phyloP scores from a whole-genome alignment of 2,329 filamentous ascomycete species.

The Paecilomyces variotii region DNA sequence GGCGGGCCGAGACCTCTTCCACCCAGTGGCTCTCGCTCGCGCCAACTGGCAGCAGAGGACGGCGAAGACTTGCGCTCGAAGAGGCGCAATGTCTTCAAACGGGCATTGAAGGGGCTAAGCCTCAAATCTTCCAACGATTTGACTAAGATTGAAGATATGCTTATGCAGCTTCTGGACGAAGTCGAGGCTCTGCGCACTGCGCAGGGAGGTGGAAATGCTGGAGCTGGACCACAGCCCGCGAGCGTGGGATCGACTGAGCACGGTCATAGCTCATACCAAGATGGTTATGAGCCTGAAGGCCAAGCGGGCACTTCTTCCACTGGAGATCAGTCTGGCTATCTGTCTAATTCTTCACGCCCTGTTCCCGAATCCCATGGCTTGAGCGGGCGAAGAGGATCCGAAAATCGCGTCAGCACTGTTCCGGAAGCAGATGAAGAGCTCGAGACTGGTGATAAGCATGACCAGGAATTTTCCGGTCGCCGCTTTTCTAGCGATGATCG shows the following conservation, averaged over 20 bases:
- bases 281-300: slow-evolving; percentile 78
- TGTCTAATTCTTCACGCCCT: slow-evolving; percentile 49
- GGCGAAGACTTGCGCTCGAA: slow-evolving; percentile 59
- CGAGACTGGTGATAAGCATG: slow-evolving; percentile 45
- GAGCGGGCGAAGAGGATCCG: slow-evolving; percentile 49
- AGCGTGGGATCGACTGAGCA: slow-evolving; percentile 61
- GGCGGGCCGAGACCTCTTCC: slow-evolving; percentile 82
- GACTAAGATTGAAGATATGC: slow-evolving; percentile 80
- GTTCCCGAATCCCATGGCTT: slow-evolving; percentile 32
- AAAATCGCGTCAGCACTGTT: slow-evolving; percentile 84
- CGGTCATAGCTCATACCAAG: slow-evolving; percentile 55
- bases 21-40: slow-evolving; percentile 47
- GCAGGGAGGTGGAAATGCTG: slow-evolving; percentile 34
- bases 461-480: slow-evolving; percentile 43
- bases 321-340: slow-evolving; percentile 66
- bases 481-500: slow-evolving; percentile 54
- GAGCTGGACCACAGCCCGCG: slow-evolving; percentile 23
- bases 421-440: slow-evolving; percentile 74
- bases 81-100: slow-evolving; percentile 87
- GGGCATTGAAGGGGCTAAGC: slow-evolving; percentile 85
- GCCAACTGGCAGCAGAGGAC: slow-evolving; percentile 41
- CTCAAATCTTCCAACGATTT: slow-evolving; percentile 83
- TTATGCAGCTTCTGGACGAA: slow-evolving; percentile 84
- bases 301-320: slow-evolving; percentile 67
- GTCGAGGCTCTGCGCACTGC: slow-evolving; percentile 71